Conservation (phyloP, 495 filamentous ascomycete genomes). For the Talaromyces nanjingensis region DNA sequence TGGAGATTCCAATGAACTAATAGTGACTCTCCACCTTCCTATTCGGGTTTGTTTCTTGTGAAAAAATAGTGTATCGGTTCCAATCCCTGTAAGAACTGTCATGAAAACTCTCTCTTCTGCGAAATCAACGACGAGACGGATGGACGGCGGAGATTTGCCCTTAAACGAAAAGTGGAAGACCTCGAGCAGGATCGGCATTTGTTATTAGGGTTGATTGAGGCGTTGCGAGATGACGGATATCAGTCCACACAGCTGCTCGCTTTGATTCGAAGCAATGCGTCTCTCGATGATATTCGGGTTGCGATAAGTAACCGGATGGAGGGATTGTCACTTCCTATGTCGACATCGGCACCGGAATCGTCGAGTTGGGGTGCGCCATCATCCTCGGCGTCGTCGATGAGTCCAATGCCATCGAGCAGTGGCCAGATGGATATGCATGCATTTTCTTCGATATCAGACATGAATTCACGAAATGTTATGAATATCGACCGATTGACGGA, state of each 20-base stretch:
- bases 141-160: slow-evolving; percentile 15
- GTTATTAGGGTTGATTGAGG: slow-evolving; percentile 15
- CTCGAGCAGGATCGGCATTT: slow-evolving; percentile 20
- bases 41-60: neutral
- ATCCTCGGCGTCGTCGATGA: neutral
- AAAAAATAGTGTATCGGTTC: slow-evolving; percentile 7
- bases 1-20: neutral
- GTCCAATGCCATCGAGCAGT: neutral
- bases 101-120: slow-evolving; percentile 12
- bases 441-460: neutral
- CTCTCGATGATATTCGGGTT: slow-evolving; percentile 14
- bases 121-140: slow-evolving; percentile 18
- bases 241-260: slow-evolving; percentile 13
- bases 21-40: neutral
- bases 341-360: neutral
- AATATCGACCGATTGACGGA: slow-evolving; percentile 17
- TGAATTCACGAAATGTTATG: slow-evolving; percentile 10
- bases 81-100: slow-evolving; percentile 8
- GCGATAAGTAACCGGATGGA: neutral
- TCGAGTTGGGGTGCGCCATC: neutral
- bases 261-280: slow-evolving; percentile 17
- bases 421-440: neutral
- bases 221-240: slow-evolving; percentile 14
- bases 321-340: neutral
- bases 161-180: slow-evolving; percentile 20